phyloP scores from a whole-genome alignment of 2,329 filamentous ascomycete genomes.

The Aspergillus ibericus region DNA sequence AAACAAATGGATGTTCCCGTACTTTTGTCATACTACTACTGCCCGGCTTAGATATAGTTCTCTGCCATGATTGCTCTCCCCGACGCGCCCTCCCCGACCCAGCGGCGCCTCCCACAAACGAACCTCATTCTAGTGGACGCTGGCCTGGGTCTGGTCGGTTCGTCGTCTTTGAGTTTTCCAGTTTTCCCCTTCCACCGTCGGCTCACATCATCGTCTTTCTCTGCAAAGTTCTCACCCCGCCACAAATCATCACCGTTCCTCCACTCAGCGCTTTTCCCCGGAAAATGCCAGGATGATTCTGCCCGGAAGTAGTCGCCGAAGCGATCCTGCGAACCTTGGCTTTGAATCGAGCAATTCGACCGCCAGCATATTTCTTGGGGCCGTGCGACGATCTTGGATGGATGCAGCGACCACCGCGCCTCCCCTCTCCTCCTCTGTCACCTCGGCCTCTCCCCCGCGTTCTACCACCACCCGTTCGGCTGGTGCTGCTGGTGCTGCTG shows the following conservation, averaged over 20 bases:
- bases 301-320: constrained; percentile 10
- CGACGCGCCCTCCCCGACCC: not conserved
- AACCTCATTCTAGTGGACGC: not conserved
- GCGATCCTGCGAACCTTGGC: constrained; percentile 5
- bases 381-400: constrained; percentile 43
- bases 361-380: constrained; percentile 41
- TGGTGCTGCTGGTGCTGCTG: not conserved
- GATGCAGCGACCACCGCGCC: constrained; percentile 1
- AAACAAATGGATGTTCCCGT: not conserved
- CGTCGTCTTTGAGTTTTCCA: no score
- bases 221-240: not conserved
- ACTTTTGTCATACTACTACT: not conserved
- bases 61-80: not conserved
- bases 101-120: not conserved
- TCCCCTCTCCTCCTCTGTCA: not conserved
- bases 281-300: constrained; percentile 15
- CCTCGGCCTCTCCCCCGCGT: not conserved
- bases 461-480: not conserved
- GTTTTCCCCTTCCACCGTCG: not conserved
- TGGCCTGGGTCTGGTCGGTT: not conserved
- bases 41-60: not conserved
- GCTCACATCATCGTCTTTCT: not conserved
- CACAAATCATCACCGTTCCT: not conserved
- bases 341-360: constrained; percentile 41
- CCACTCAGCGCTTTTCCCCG: not conserved